Percentiles rank a stretch among this genome's conserved stretches.
Evolutionary conservation across 495 filamentous ascomycete species (phyloP).

Genomic region (Hypoxylon intermedium): DNA sequence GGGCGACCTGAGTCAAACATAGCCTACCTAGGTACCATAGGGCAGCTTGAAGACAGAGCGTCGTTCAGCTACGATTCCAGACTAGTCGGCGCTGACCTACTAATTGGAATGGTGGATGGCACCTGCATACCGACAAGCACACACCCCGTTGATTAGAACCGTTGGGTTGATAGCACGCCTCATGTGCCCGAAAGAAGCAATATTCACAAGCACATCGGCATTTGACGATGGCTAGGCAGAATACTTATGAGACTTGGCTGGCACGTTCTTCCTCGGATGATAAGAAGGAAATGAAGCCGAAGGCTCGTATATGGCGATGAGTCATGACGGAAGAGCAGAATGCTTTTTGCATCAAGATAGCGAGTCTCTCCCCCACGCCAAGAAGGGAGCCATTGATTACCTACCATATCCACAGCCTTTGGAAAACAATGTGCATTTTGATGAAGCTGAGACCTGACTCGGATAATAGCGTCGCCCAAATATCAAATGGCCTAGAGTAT

Average conservation of each 20-base stretch:
- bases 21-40: not conserved
- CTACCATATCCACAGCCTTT: not conserved
- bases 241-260: not conserved
- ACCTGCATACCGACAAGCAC: slow-evolving; percentile 1
- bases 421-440: slow-evolving; percentile 6
- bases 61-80: slow-evolving; percentile 28
- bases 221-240: not conserved
- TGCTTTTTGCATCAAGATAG: slow-evolving; percentile 18
- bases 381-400: slow-evolving; percentile 5
- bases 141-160: not conserved
- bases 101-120: slow-evolving; percentile 13
- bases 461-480: slow-evolving; percentile 19
- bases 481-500: slow-evolving; percentile 7
- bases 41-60: slow-evolving; percentile 4
- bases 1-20: no score
- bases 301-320: slow-evolving; percentile 15
- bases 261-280: not conserved
- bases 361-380: slow-evolving; percentile 6
- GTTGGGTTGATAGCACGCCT: slow-evolving; percentile 8
- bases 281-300: slow-evolving; percentile 1
- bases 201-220: not conserved
- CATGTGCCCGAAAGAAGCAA: slow-evolving; percentile 18
- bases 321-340: slow-evolving; percentile 11
- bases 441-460: slow-evolving; percentile 27
- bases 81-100: slow-evolving; percentile 8